Evolutionary conservation across 768 basidiomycete genomes (phyloP).

Genomic region (Rhizopogon rudus): DNA sequence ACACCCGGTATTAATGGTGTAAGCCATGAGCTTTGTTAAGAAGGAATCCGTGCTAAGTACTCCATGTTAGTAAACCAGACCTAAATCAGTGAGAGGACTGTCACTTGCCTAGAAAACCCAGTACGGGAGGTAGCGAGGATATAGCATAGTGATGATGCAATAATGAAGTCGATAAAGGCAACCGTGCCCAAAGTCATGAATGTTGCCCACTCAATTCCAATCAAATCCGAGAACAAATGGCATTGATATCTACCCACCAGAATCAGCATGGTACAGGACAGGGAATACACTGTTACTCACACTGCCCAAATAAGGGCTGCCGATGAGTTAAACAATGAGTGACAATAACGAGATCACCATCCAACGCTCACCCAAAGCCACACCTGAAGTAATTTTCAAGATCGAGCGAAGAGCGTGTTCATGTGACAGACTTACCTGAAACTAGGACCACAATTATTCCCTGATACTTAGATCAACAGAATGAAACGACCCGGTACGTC

Average conservation of each 20-base stretch:
- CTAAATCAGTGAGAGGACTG: neutral
- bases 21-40: neutral
- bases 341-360: neutral
- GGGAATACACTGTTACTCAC: neutral
- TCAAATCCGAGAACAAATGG: neutral
- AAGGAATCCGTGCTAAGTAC: neutral
- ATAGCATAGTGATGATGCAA: neutral
- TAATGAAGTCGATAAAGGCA: neutral
- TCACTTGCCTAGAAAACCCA: neutral
- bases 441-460: neutral
- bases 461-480: neutral
- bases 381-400: neutral
- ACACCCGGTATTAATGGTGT: neutral
- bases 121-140: neutral
- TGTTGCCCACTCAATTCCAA: neutral
- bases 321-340: neutral
- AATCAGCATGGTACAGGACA: neutral
- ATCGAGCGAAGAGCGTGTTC: neutral
- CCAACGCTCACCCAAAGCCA: neutral
- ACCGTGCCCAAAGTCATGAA: neutral
- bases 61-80: neutral
- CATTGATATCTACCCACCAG: neutral
- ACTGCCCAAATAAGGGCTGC: neutral
- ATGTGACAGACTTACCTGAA: neutral
- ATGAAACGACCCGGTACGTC: neutral